Evolutionary conservation across 2,329 filamentous ascomycete species (phyloP).

Genomic region (Ceratocystis lukuohia): DNA sequence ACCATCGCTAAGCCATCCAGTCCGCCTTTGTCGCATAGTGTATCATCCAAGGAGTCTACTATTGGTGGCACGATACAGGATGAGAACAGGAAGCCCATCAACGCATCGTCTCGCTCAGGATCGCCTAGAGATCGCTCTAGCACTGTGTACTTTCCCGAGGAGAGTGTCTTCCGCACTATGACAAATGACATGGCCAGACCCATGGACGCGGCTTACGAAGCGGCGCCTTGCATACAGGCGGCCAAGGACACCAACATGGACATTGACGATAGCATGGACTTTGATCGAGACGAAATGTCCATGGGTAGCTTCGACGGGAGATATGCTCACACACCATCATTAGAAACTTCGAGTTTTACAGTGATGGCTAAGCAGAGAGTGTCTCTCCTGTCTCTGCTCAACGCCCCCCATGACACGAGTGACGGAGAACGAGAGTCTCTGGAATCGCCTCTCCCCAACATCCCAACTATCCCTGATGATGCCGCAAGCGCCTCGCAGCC

Average conservation of each 20-base stretch:
- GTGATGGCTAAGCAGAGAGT: constrained; percentile 39
- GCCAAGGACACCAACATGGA: constrained; percentile 20
- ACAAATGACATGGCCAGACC: constrained; percentile 37
- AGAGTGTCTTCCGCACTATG: constrained; percentile 50
- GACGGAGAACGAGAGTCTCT: neutral
- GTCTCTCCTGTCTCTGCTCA: constrained; percentile 48
- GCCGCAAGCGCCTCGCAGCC: constrained; percentile 17
- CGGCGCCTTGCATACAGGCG: neutral
- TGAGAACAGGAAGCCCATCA: neutral
- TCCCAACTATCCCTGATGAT: constrained; percentile 16
- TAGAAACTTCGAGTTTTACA: constrained; percentile 47
- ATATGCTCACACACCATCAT: constrained; percentile 47
- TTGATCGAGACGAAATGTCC: constrained; percentile 23
- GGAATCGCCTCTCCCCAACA: constrained; percentile 6
- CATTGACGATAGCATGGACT: constrained; percentile 22
- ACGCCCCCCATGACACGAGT: constrained; percentile 34
- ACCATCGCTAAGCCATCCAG: constrained; percentile 8
- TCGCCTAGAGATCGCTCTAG: constrained; percentile 26
- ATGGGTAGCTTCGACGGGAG: constrained; percentile 5
- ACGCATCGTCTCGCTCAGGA: neutral
- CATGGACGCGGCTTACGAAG: neutral
- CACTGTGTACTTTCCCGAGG: constrained; percentile 46
- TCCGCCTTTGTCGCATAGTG: neutral
- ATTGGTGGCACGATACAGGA: neutral
- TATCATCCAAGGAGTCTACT: constrained; percentile 20